Percentiles rank a stretch among this genome's conserved stretches.
These are phyloP conservation scores for Lipomyces lipofer DNA, from an alignment of 805 yeast species.

Conservation along the genomic window DNA sequence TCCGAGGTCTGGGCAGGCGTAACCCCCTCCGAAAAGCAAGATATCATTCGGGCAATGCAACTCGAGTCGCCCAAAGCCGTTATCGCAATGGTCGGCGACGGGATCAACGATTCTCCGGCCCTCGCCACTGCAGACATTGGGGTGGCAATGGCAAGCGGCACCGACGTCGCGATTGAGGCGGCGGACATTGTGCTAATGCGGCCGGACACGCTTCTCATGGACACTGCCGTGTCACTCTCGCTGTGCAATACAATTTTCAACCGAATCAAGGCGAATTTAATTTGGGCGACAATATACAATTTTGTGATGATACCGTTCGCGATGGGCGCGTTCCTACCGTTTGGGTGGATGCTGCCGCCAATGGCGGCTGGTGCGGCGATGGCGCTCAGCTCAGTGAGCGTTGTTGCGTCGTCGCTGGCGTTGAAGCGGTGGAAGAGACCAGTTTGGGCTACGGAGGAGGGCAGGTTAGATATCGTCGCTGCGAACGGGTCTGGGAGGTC, in stretches of 20 bases:
- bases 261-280: slow-evolving; percentile 76
- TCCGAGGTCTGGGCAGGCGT: slow-evolving; percentile 72
- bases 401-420: slow-evolving; percentile 74
- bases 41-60: slow-evolving; percentile 61
- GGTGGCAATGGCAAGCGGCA: slow-evolving; percentile 86
- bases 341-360: slow-evolving; percentile 74
- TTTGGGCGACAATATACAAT: slow-evolving; percentile 86
- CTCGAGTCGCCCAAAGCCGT: slow-evolving; percentile 26
- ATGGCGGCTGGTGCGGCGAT: slow-evolving; percentile 89
- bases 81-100: slow-evolving; percentile 94
- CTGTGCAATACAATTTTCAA: slow-evolving; percentile 69
- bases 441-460: slow-evolving; percentile 24
- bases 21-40: slow-evolving; percentile 74
- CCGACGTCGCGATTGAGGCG: slow-evolving; percentile 96
- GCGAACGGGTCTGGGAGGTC: slow-evolving; percentile 14
- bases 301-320: slow-evolving; percentile 90
- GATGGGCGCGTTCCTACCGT: slow-evolving; percentile 84
- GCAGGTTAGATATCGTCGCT: slow-evolving; percentile 14
- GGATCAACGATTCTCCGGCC: slow-evolving; percentile 97
- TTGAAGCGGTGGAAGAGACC: slow-evolving; percentile 56
- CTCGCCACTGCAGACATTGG: slow-evolving; percentile 86
- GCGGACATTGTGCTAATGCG: slow-evolving; percentile 81
- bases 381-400: slow-evolving; percentile 91
- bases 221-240: slow-evolving; percentile 55
- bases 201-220: slow-evolving; percentile 39